Percentiles rank a stretch among this genome's conserved stretches.
These are phyloP conservation scores for Colletotrichum neosansevieriae DNA, from an alignment of 2,329 filamentous ascomycete genomes.

Conservation along the genomic window DNA sequence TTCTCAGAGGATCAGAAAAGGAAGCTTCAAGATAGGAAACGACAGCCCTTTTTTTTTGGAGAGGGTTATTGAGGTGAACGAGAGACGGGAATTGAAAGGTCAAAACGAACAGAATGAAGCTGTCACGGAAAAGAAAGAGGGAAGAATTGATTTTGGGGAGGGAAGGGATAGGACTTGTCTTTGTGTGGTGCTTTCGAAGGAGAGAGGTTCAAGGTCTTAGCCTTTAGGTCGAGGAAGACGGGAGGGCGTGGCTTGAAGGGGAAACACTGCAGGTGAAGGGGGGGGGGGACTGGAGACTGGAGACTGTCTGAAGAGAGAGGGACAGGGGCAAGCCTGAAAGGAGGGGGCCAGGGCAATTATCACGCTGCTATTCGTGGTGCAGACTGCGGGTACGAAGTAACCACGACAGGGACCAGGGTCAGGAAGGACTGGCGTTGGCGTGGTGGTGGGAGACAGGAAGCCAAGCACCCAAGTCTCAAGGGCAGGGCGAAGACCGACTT, in stretches of 20 bases:
- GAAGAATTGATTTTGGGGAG: slow-evolving; percentile 21
- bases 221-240: slow-evolving; percentile 6
- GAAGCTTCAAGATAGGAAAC: slow-evolving; percentile 44
- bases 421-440: slow-evolving; percentile 16
- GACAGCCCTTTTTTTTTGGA: slow-evolving; percentile 21
- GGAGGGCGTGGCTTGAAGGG: slow-evolving; percentile 38
- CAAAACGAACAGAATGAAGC: slow-evolving; percentile 39
- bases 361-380: slow-evolving; percentile 39
- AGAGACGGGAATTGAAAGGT: slow-evolving; percentile 53
- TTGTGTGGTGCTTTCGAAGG: slow-evolving; percentile 35
- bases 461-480: slow-evolving; percentile 4
- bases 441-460: not conserved
- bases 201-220: slow-evolving; percentile 1
- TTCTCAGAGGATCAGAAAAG: slow-evolving; percentile 41
- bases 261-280: slow-evolving; percentile 36
- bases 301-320: slow-evolving; percentile 10
- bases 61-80: slow-evolving; percentile 45
- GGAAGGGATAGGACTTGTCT: slow-evolving; percentile 34
- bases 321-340: slow-evolving; percentile 27
- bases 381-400: slow-evolving; percentile 37
- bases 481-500: not conserved
- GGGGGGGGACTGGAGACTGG: slow-evolving; percentile 8
- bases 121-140: slow-evolving; percentile 41
- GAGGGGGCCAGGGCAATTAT: slow-evolving; percentile 37
- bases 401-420: slow-evolving; percentile 31